phyloP scores from a whole-genome alignment of 106 monocot species.

The Cymbidium sinense region DNA sequence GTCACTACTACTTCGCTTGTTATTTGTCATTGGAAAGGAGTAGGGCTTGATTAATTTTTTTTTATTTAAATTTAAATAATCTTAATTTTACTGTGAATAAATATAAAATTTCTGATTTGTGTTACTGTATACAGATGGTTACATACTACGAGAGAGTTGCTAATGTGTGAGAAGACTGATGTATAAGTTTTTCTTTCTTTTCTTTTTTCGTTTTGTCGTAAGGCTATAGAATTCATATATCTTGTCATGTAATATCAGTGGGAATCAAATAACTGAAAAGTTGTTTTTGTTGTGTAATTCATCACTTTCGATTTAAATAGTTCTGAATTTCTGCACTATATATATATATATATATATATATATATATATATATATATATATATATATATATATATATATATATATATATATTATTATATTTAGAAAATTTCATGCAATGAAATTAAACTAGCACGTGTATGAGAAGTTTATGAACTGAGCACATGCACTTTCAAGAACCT shows the following conservation, averaged over 20 bases:
- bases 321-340: too few species aligned
- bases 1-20: not conserved
- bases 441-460: not conserved
- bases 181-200: not conserved
- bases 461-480: not conserved
- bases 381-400: too few species aligned
- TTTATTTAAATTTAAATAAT: not conserved
- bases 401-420: too few species aligned
- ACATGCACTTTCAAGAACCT: slow-evolving; percentile 1
- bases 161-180: not conserved
- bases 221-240: too few species aligned
- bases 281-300: not conserved
- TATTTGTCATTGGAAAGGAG: not conserved
- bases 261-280: not conserved
- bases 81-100: not conserved
- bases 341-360: too few species aligned
- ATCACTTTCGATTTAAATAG: not conserved
- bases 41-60: not conserved
- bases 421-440: too few species aligned
- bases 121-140: not conserved
- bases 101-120: not conserved
- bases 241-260: not conserved
- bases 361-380: too few species aligned
- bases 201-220: not conserved
- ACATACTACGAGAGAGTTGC: not conserved